Conservation (phyloP, 208 protist genomes). For the Trichomonas gallinae region DNA sequence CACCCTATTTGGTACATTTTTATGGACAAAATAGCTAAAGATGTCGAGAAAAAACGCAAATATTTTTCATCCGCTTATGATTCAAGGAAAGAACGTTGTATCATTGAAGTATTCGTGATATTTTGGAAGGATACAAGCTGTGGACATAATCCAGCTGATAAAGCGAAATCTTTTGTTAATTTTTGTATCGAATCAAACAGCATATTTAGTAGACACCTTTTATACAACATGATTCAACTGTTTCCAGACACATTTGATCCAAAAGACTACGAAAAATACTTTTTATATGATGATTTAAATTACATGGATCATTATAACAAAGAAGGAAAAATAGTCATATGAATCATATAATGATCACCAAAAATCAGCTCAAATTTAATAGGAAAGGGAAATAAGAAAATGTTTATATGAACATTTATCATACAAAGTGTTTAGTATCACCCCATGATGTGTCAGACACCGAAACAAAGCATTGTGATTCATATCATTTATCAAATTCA, state of each 20-base stretch:
- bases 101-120: background rate
- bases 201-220: background rate
- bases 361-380: no score
- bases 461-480: no score
- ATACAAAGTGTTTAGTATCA: no score
- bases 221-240: background rate
- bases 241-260: background rate
- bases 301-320: background rate
- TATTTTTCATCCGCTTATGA: background rate
- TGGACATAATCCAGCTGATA: background rate
- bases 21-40: background rate
- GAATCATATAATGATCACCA: background rate
- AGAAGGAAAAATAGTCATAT: background rate
- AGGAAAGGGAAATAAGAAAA: no score
- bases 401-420: no score
- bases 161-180: background rate
- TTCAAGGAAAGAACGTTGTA: background rate
- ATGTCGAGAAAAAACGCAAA: background rate
- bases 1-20: background rate
- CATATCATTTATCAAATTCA: no score
- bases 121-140: background rate
- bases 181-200: background rate
- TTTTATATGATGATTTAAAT: background rate
- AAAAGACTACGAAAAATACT: background rate
- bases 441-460: no score